A percentile compares a stretch with the other conserved stretches of the same genome.
phyloP scores from a whole-genome alignment of 331 rosid species.

The Quercus lobata region DNA sequence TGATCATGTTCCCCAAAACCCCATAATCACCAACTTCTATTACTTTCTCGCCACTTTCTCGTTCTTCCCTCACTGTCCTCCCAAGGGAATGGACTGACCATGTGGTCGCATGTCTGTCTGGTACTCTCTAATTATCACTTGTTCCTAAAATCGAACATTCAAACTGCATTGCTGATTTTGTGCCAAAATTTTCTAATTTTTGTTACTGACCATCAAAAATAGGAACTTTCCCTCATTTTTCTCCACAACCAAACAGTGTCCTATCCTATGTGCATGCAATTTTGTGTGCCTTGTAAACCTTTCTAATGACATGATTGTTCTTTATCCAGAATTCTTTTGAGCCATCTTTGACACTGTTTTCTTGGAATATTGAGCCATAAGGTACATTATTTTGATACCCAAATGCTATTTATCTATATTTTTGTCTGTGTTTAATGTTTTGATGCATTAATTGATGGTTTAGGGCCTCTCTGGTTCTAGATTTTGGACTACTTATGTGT shows the following conservation, averaged over 20 bases:
- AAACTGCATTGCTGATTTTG: background rate
- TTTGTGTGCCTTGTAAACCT: background rate
- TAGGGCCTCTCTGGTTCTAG: background rate
- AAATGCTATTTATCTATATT: background rate
- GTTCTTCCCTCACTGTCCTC: too few species aligned
- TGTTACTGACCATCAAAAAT: background rate
- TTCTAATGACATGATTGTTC: background rate
- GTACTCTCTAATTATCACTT: background rate
- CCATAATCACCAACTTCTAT: too few species aligned
- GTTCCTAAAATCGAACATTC: background rate
- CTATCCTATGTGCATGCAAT: background rate
- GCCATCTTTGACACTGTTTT: background rate
- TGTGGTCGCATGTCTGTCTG: background rate
- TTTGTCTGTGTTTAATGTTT: background rate
- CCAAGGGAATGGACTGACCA: background rate
- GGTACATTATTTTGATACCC: background rate
- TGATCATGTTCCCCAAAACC: too few species aligned
- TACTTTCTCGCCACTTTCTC: too few species aligned
- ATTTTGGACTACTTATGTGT: background rate
- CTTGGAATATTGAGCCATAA: background rate
- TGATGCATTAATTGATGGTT: background rate
- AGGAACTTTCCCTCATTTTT: background rate
- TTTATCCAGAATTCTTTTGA: background rate
- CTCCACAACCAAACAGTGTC: conserved; percentile 1
- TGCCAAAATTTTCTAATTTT: background rate